phyloP scores from a whole-genome alignment of 2,329 filamentous ascomycete species.

The Colletotrichum karsti region DNA sequence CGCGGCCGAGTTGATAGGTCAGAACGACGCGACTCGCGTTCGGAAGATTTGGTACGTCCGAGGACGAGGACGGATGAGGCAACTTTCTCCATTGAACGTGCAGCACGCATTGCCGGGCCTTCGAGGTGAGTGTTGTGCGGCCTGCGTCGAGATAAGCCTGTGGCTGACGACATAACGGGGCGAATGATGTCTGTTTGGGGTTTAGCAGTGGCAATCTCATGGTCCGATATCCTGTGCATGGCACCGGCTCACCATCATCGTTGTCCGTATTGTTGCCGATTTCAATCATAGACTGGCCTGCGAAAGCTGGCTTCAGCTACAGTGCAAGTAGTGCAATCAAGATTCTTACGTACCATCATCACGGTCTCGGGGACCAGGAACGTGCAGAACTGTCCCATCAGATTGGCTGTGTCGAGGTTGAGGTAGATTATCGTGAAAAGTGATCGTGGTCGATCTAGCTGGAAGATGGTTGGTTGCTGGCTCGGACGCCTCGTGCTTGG shows the following conservation, averaged over 20 bases:
- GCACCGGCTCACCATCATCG: background rate
- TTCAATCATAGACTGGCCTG: background rate
- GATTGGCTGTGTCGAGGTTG: background rate
- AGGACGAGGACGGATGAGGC: constrained; percentile 13
- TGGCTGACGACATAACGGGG: background rate
- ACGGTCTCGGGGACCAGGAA: constrained; percentile 42
- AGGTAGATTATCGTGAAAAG: background rate
- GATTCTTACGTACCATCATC: constrained; percentile 33
- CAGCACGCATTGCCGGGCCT: background rate
- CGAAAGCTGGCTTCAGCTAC: background rate
- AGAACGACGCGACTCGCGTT: background rate
- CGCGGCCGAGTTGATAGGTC: background rate
- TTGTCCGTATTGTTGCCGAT: background rate
- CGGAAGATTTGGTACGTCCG: background rate
- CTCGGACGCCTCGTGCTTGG: background rate
- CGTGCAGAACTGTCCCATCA: constrained; percentile 34
- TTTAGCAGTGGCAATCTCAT: background rate
- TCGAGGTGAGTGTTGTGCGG: background rate
- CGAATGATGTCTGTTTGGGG: background rate
- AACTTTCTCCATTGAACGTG: constrained; percentile 29
- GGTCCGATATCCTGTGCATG: background rate
- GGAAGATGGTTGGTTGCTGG: background rate
- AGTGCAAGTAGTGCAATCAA: background rate
- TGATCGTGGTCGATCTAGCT: background rate
- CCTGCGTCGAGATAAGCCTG: background rate